These are phyloP conservation scores for Mycena albidolilacea DNA, from an alignment of 768 basidiomycete genomes.

Conservation along the genomic window DNA sequence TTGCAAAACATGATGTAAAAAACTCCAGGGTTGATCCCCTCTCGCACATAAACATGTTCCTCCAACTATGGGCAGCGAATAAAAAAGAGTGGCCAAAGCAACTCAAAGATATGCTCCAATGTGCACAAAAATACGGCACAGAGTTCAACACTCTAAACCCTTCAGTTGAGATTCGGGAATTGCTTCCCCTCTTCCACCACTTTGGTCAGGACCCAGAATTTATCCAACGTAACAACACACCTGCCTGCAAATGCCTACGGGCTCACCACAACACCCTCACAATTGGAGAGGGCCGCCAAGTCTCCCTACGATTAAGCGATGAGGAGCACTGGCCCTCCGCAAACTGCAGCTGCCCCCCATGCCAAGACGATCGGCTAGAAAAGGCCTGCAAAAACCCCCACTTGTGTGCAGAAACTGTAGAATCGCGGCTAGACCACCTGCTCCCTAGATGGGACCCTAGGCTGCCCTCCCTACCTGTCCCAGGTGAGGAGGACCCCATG, in stretches of 20 bases:
- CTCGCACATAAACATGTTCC: background rate
- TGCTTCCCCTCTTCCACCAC: background rate
- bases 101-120: background rate
- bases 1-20: background rate
- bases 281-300: background rate
- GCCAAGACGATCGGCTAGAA: background rate
- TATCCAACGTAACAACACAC: background rate
- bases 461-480: no score
- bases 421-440: background rate
- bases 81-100: background rate
- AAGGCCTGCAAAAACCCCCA: background rate
- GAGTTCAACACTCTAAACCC: slow-evolving; percentile 3
- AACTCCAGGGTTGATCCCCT: background rate
- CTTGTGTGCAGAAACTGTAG: background rate
- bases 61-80: background rate
- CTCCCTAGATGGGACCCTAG: slow-evolving; percentile 5
- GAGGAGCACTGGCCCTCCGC: background rate
- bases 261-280: background rate
- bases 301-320: no score
- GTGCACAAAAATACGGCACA: background rate
- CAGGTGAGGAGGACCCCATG: no score
- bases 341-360: background rate
- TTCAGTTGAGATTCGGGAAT: background rate
- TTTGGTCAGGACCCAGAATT: background rate
- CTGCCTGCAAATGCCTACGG: background rate